Conservation (phyloP, 2,329 filamentous ascomycete genomes). For the Penicillium sp. region DNA sequence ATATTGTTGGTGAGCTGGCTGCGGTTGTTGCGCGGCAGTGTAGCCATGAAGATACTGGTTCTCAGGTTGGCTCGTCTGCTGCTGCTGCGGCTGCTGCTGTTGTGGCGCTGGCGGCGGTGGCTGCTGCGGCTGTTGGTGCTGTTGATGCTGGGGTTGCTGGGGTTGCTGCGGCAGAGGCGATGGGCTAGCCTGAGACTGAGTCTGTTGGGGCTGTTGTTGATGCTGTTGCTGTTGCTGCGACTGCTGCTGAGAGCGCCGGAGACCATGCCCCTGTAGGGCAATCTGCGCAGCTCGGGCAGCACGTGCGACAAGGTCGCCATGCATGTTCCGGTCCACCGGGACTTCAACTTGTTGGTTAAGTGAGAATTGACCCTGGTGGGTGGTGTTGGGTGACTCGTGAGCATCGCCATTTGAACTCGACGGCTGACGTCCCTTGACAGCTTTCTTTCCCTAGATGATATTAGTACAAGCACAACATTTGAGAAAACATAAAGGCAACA, state of each 20-base stretch:
- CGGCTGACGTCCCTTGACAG: slow-evolving; percentile 37
- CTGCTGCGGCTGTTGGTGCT: slow-evolving; percentile 13
- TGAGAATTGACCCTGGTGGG: slow-evolving; percentile 43
- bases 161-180: slow-evolving; percentile 27
- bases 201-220: slow-evolving; percentile 31
- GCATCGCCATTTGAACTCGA: slow-evolving; percentile 38
- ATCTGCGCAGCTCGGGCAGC: slow-evolving; percentile 49
- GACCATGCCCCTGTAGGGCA: slow-evolving; percentile 45
- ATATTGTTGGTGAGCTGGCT: slow-evolving; percentile 31
- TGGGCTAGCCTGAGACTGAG: slow-evolving; percentile 11
- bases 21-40: slow-evolving; percentile 33
- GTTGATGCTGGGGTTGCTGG: slow-evolving; percentile 32
- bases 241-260: slow-evolving; percentile 37
- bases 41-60: slow-evolving; percentile 36
- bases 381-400: slow-evolving; percentile 37
- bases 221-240: slow-evolving; percentile 32
- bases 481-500: not conserved
- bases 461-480: slow-evolving; percentile 18
- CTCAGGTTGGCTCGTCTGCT: slow-evolving; percentile 25
- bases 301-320: slow-evolving; percentile 47
- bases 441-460: slow-evolving; percentile 35
- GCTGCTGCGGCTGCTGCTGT: slow-evolving; percentile 21
- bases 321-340: slow-evolving; percentile 41
- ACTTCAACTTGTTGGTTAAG: slow-evolving; percentile 39
- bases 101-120: slow-evolving; percentile 15